phyloP scores from a whole-genome alignment of 176 grass and related monocot species.

The Phragmites australis region DNA sequence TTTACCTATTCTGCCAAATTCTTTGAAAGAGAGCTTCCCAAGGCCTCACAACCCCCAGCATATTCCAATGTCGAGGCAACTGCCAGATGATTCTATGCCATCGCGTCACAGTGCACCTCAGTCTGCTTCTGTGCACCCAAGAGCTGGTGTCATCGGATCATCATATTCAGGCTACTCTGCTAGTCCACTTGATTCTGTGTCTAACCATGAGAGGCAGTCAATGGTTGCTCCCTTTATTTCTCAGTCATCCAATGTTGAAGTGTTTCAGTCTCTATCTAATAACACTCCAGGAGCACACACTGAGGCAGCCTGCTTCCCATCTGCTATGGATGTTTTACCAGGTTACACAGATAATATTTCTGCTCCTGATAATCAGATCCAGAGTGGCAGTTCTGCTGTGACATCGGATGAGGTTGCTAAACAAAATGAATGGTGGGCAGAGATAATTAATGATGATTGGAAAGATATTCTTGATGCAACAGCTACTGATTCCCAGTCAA shows the following conservation, averaged over 20 bases:
- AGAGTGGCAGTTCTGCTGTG: slow-evolving; percentile 31
- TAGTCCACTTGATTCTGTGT: slow-evolving; percentile 38
- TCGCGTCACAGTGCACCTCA: slow-evolving; percentile 33
- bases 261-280: slow-evolving; percentile 44
- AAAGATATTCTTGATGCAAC: slow-evolving; percentile 73
- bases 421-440: slow-evolving; percentile 78
- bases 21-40: slow-evolving; percentile 53
- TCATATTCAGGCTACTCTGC: slow-evolving; percentile 50
- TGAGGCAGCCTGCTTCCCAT: slow-evolving; percentile 49
- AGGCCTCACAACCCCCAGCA: slow-evolving; percentile 48
- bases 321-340: slow-evolving; percentile 45
- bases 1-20: slow-evolving; percentile 60
- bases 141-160: slow-evolving; percentile 33
- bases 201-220: slow-evolving; percentile 42
- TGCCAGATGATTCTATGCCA: slow-evolving; percentile 29
- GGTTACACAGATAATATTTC: slow-evolving; percentile 42
- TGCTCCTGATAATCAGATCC: slow-evolving; percentile 43
- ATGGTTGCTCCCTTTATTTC: slow-evolving; percentile 54
- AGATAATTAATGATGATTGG: slow-evolving; percentile 88
- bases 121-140: slow-evolving; percentile 30
- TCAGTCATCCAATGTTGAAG: slow-evolving; percentile 42
- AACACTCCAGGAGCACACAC: slow-evolving; percentile 41
- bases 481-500: slow-evolving; percentile 51
- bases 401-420: slow-evolving; percentile 59
- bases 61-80: slow-evolving; percentile 52